These are phyloP conservation scores for Aphanomyces stellatus DNA, from an alignment of 352 stramenopile genomes.

Conservation along the genomic window DNA sequence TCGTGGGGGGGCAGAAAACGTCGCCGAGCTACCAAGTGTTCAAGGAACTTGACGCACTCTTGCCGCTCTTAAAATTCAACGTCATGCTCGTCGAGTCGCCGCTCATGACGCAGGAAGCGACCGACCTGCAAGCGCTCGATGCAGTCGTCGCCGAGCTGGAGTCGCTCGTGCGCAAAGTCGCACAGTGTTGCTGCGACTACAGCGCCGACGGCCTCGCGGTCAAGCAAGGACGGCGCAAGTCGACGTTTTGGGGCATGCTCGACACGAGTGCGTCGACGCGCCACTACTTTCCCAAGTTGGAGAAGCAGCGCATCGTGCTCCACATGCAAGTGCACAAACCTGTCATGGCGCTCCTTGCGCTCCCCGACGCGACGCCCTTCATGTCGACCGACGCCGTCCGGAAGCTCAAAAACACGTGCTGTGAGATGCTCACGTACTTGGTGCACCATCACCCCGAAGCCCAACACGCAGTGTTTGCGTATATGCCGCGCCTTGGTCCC, in stretches of 20 bases:
- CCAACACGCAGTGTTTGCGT: not conserved
- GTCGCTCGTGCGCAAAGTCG: too few species aligned
- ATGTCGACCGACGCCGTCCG: not conserved
- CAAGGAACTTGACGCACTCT: not conserved
- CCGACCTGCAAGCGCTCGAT: not conserved
- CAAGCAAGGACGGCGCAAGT: not conserved
- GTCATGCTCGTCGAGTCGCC: not conserved
- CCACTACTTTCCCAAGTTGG: not conserved
- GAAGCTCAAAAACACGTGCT: not conserved
- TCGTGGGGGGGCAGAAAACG: not conserved
- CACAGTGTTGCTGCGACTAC: not conserved
- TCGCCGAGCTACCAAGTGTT: conserved; percentile 3
- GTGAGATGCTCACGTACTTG: not conserved
- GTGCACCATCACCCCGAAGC: not conserved
- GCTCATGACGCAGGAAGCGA: not conserved
- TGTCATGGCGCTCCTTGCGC: not conserved
- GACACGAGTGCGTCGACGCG: not conserved
- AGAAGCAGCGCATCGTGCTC: not conserved
- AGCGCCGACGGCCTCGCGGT: not conserved
- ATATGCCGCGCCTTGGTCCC: not conserved
- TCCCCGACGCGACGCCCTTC: not conserved
- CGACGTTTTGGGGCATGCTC: conserved; percentile 5
- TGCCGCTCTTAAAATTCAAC: conserved; percentile 1
- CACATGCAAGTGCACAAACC: not conserved
- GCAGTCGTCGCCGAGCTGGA: not conserved